Evolutionary conservation across 1,284 basidiomycete genomes (phyloP).

Genomic region (Ceratobasidium sp.): DNA sequence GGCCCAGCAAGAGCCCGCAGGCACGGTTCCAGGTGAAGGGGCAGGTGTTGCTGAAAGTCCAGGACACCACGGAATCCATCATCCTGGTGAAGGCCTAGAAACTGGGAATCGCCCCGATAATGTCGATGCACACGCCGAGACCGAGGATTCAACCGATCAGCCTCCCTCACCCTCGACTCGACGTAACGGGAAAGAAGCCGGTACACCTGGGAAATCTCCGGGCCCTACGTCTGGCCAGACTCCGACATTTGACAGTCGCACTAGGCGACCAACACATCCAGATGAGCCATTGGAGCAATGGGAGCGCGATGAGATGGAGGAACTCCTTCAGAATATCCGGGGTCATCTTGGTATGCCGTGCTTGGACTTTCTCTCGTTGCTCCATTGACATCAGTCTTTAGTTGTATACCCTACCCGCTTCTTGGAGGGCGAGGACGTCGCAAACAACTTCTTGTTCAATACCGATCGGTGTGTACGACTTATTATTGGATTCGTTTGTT

Average conservation of each 20-base stretch:
- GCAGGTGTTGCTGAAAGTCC: slow-evolving; percentile 34
- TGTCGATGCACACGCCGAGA: slow-evolving; percentile 42
- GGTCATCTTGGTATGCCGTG: slow-evolving; percentile 84
- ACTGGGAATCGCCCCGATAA: slow-evolving; percentile 44
- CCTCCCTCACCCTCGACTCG: slow-evolving; percentile 34
- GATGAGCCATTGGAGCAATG: slow-evolving; percentile 77
- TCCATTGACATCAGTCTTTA: slow-evolving; percentile 46
- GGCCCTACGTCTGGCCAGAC: slow-evolving; percentile 12
- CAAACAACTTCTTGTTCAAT: slow-evolving; percentile 91
- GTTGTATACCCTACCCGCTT: slow-evolving; percentile 84
- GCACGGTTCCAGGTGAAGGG: slow-evolving; percentile 25
- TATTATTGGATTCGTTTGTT: slow-evolving; percentile 5
- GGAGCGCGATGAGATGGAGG: slow-evolving; percentile 90
- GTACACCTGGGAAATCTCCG: slow-evolving; percentile 10
- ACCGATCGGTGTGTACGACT: slow-evolving; percentile 70
- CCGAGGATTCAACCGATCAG: slow-evolving; percentile 39
- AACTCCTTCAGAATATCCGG: slow-evolving; percentile 71
- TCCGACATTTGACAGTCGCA: slow-evolving; percentile 5
- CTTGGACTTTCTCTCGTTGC: neutral
- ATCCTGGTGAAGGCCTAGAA: slow-evolving; percentile 46
- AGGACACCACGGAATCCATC: slow-evolving; percentile 36
- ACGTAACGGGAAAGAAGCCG: slow-evolving; percentile 22
- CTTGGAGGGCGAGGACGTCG: slow-evolving; percentile 83
- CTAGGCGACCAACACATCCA: slow-evolving; percentile 54
- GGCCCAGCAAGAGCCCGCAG: slow-evolving; percentile 53